Evolutionary conservation across 2,329 filamentous ascomycete genomes (phyloP), one percentile per base, ranked within the genome.

Genomic region (Trichothecium sympodiale): DNA sequence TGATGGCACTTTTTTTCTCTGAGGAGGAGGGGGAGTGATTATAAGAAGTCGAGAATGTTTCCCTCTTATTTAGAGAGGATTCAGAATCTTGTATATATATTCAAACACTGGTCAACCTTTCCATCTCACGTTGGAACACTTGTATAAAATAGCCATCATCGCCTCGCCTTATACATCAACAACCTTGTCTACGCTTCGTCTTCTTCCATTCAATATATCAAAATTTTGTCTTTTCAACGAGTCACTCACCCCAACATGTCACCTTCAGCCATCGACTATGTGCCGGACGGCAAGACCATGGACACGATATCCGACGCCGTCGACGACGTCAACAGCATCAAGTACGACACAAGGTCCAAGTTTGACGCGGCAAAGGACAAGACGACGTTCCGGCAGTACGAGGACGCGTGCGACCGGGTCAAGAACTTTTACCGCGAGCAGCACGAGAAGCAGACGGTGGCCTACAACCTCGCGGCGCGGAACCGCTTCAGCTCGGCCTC

Each of bases 381-480:
- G 66, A 71, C 75, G 16, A 67, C 79, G 45, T 89, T 89, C 63
- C 73, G 87, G 25, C 80, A 91, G 54, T 94, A 89, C 61, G 78
- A 86, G 48, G 77, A 79, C 13, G 84, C 86, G 29, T 85, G 81
- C 61, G 81, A 86, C 60, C 74, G 83, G 34, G 85, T 94, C 56
- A 87, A 87, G 67, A 74, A 71, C 64, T 93, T 94, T 62, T 94
- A 94, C 71, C 69, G 66, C 40, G 84, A 77, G 53, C 75, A 79
- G 52, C 75, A 79, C 56, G 64, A 66, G 52, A 77, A 77, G 65
- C 82, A 87, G 59, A 87, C 81, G 33, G 76, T 85, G 0, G 77
- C 83, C 8, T 93, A 88, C 71, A 94, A 94, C 65, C 69, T 93
- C 30, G 76, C 78, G 43, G 84, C 83, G 12, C 83, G 87, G 37